A percentile compares a stretch with the other conserved stretches of the same genome.
phyloP scores from a whole-genome alignment of 352 stramenopile species.

The Phytophthora hybrid region DNA sequence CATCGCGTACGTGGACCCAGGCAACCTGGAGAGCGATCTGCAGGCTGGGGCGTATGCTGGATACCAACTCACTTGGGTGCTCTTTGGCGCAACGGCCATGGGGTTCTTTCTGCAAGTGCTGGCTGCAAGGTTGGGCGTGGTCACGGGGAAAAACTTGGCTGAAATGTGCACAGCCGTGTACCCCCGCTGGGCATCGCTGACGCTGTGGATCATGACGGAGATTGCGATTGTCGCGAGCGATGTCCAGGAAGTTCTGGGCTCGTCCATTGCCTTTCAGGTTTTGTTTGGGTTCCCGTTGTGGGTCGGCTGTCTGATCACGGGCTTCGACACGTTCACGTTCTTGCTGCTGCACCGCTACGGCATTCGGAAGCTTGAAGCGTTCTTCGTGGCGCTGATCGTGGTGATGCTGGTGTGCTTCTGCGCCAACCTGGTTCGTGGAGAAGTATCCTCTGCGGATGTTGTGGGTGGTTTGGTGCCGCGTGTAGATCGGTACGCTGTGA shows the following conservation, averaged over 20 bases:
- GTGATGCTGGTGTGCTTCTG: constrained; percentile 96
- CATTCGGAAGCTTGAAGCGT: constrained; percentile 93
- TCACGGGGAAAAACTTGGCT: constrained; percentile 93
- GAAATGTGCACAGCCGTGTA: constrained; percentile 89
- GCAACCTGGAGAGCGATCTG: constrained; percentile 96
- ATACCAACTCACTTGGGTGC: constrained; percentile 93
- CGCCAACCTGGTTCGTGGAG: constrained; percentile 90
- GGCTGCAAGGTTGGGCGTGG: constrained; percentile 92
- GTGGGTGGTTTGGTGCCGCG: constrained; percentile 83
- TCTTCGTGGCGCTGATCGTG: constrained; percentile 93
- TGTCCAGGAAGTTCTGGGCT: constrained; percentile 93
- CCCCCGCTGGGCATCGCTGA: constrained; percentile 72
- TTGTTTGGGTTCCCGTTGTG: constrained; percentile 92
- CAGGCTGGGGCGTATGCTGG: constrained; percentile 91
- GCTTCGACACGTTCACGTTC: constrained; percentile 95
- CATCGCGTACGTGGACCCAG: constrained; percentile 96
- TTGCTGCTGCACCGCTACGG: constrained; percentile 93
- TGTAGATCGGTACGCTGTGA: constrained; percentile 79
- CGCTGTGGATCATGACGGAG: constrained; percentile 94
- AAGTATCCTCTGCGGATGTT: constrained; percentile 72
- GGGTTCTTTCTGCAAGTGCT: constrained; percentile 95
- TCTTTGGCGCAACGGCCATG: constrained; percentile 91
- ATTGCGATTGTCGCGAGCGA: constrained; percentile 93
- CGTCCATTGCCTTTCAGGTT: constrained; percentile 92
- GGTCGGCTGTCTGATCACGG: constrained; percentile 90